A percentile compares a stretch with the other conserved stretches of the same genome.
These are phyloP conservation scores for Coemansia sp. DNA, from an alignment of 192 early-diverging fungal genomes.

Conservation along the genomic window DNA sequence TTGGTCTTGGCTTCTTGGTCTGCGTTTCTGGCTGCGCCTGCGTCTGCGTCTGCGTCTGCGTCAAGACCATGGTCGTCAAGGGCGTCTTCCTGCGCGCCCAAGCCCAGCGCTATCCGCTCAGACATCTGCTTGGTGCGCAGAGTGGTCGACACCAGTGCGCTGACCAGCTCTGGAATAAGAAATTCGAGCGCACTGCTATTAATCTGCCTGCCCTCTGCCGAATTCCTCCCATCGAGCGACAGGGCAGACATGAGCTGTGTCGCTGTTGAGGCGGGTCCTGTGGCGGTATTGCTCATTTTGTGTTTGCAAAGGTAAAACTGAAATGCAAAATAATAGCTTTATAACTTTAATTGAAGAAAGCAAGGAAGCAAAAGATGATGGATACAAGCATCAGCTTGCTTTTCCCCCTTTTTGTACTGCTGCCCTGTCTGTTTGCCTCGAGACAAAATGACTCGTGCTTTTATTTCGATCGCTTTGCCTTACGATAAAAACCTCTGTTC, in stretches of 20 bases:
- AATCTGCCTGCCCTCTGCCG: slow-evolving; percentile 32
- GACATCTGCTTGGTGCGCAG: slow-evolving; percentile 21
- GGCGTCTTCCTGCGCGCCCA: slow-evolving; percentile 5
- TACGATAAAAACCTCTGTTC: background rate
- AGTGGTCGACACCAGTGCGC: slow-evolving; percentile 34
- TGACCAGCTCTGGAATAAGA: slow-evolving; percentile 45
- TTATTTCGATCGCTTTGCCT: background rate
- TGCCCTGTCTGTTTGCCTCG: no score
- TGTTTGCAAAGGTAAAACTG: no score
- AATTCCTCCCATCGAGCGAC: slow-evolving; percentile 31
- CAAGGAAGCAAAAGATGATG: no score
- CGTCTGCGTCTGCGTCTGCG: no score
- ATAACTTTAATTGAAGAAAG: no score
- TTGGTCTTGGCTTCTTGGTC: background rate
- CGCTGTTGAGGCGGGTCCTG: slow-evolving; percentile 4
- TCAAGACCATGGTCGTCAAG: background rate
- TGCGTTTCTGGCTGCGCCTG: background rate
- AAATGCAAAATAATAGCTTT: no score
- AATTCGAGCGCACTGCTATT: slow-evolving; percentile 42
- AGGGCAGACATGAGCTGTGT: slow-evolving; percentile 32
- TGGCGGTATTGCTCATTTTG: slow-evolving; percentile 6
- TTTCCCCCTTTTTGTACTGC: no score
- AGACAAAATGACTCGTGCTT: background rate
- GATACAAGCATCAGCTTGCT: no score
- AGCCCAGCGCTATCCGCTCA: slow-evolving; percentile 17